Evolutionary conservation across 768 basidiomycete genomes (phyloP).

Genomic region (Infundibulicybe gibba): DNA sequence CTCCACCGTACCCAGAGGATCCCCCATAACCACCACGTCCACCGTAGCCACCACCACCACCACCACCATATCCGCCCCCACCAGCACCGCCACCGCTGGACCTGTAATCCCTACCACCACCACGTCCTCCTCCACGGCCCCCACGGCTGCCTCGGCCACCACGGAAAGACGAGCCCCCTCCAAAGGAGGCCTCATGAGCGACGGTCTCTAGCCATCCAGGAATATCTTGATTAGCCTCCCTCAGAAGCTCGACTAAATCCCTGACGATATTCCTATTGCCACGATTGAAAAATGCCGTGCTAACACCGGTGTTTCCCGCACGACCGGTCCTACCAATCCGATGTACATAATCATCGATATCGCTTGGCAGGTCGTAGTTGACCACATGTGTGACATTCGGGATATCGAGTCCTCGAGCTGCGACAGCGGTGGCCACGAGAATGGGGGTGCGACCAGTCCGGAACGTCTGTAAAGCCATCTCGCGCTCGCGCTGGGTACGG

Average conservation of each 20-base stretch:
- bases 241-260: slow-evolving; percentile 88
- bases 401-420: slow-evolving; percentile 98
- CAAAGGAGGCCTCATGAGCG: slow-evolving; percentile 76
- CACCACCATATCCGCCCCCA: slow-evolving; percentile 18
- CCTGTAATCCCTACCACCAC: slow-evolving; percentile 46
- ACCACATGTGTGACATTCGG: slow-evolving; percentile 99
- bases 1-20: slow-evolving; percentile 16
- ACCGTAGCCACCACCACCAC: slow-evolving; percentile 20
- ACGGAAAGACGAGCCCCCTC: slow-evolving; percentile 29
- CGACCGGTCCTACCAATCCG: slow-evolving; percentile 98
- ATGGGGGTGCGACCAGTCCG: slow-evolving; percentile 92
- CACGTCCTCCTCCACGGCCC: slow-evolving; percentile 46
- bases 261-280: slow-evolving; percentile 91
- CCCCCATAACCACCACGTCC: slow-evolving; percentile 26
- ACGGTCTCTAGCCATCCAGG: slow-evolving; percentile 89
- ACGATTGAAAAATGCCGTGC: slow-evolving; percentile 95
- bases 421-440: slow-evolving; percentile 97
- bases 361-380: slow-evolving; percentile 96
- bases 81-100: slow-evolving; percentile 29
- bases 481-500: slow-evolving; percentile 96
- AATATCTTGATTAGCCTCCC: slow-evolving; percentile 95
- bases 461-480: slow-evolving; percentile 94
- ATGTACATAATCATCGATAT: slow-evolving; percentile 99
- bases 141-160: slow-evolving; percentile 53
- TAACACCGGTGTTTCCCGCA: slow-evolving; percentile 95